Percentiles rank a stretch among this genome's conserved stretches.
Evolutionary conservation across 1,284 basidiomycete species (phyloP).

Genomic region (Sporisorium scitamineum): DNA sequence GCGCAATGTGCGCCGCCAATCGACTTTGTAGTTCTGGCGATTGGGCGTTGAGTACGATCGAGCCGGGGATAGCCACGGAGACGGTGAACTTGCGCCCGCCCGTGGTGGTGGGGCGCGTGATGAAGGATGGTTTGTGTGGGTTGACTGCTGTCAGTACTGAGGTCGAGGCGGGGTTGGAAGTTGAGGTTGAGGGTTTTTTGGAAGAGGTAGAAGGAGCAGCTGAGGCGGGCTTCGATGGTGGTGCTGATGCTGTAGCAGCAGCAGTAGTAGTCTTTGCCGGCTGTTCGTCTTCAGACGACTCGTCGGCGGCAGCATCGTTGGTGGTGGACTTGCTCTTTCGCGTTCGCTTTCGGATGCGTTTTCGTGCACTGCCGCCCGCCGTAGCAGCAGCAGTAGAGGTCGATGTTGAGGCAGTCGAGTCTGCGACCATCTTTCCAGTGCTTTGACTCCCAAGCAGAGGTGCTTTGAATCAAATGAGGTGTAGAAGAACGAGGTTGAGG

Average conservation of each 20-base stretch:
- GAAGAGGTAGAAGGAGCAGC: not conserved
- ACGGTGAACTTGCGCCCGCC: conserved; percentile 55
- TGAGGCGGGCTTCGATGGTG: not conserved
- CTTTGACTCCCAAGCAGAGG: not conserved
- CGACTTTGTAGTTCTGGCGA: conserved; percentile 65
- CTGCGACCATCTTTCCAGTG: conserved; percentile 7
- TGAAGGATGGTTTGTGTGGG: conserved; percentile 55
- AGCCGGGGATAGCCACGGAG: conserved; percentile 65
- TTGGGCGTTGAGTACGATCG: conserved; percentile 68
- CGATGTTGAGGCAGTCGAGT: conserved; percentile 6
- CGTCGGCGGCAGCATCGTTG: not conserved
- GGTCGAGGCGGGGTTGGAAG: not conserved
- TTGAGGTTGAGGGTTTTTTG: not conserved
- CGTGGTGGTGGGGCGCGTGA: conserved; percentile 24
- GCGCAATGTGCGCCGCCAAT: conserved; percentile 66
- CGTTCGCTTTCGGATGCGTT: conserved; percentile 27
- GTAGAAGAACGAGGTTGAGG: not conserved
- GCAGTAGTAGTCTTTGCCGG: not conserved
- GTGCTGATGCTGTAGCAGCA: not conserved
- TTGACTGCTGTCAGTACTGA: conserved; percentile 16
- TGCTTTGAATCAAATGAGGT: not conserved
- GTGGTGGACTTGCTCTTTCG: conserved; percentile 16
- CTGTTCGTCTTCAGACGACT: conserved; percentile 17
- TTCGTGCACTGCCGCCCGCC: conserved; percentile 12
- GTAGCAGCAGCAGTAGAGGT: conserved; percentile 12